A percentile compares a stretch with the other conserved stretches of the same genome.
These are phyloP conservation scores for Plectosphaerella cucumerina DNA, from an alignment of 2,329 filamentous ascomycete genomes.

Conservation along the genomic window DNA sequence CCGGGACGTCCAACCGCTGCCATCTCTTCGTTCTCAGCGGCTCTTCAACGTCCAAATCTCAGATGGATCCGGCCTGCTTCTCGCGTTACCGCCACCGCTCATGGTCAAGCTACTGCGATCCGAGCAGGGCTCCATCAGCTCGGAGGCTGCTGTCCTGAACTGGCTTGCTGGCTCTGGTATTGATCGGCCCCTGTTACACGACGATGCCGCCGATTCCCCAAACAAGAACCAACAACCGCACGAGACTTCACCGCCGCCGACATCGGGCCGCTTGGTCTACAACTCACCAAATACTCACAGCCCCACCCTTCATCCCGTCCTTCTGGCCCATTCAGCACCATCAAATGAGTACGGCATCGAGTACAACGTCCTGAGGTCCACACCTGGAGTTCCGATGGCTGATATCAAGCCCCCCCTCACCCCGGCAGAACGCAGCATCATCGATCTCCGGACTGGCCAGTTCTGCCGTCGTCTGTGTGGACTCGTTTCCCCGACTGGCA, in stretches of 20 bases:
- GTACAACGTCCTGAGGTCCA: conserved; percentile 38
- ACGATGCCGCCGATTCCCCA: neutral
- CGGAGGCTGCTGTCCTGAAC: conserved; percentile 39
- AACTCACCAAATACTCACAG: no score
- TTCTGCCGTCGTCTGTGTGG: conserved; percentile 39
- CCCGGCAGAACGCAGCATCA: conserved; percentile 23
- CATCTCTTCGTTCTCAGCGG: conserved; percentile 32
- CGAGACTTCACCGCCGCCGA: no score
- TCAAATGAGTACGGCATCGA: conserved; percentile 24
- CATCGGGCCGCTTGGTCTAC: neutral
- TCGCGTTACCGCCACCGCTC: conserved; percentile 38
- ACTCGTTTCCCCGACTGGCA: conserved; percentile 38
- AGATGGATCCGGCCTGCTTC: conserved; percentile 33
- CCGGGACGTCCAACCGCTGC: conserved; percentile 25
- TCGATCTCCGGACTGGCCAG: conserved; percentile 44
- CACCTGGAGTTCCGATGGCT: conserved; percentile 32
- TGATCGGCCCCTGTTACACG: neutral
- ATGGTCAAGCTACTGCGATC: conserved; percentile 40
- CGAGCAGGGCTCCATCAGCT: conserved; percentile 38
- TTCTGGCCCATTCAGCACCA: conserved; percentile 32
- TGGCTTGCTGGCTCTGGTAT: conserved; percentile 25
- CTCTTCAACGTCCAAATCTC: conserved; percentile 38
- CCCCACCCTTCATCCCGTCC: conserved; percentile 26
- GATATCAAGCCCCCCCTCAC: conserved; percentile 27
- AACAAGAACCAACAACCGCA: no score